Evolutionary conservation across 2,329 filamentous ascomycete genomes (phyloP).

Genomic region (Talaromyces sp.): DNA sequence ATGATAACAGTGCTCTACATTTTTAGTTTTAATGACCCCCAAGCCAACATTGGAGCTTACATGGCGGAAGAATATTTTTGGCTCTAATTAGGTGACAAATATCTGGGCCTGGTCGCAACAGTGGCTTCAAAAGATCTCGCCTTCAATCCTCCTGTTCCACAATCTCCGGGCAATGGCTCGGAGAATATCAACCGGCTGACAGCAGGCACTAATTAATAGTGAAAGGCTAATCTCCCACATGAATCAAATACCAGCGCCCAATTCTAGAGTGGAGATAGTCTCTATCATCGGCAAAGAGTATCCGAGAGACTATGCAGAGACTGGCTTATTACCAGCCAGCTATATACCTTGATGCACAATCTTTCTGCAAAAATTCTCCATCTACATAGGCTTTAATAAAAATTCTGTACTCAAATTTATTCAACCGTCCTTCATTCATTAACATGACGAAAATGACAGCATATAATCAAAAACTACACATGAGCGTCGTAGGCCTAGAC

Average conservation of each 20-base stretch:
- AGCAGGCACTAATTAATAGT: neutral
- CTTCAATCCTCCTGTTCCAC: neutral
- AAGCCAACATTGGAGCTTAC: too few relatives aligned
- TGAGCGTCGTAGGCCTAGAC: neutral
- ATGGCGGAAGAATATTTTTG: neutral
- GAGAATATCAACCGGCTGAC: neutral
- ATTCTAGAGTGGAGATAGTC: neutral
- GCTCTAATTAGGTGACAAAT: neutral
- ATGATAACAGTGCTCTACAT: too few relatives aligned
- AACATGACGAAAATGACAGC: neutral
- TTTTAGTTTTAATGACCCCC: too few relatives aligned
- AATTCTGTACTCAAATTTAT: neutral
- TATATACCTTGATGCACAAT: neutral
- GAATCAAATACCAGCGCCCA: neutral
- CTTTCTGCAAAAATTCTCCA: too few relatives aligned
- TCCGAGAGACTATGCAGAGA: neutral
- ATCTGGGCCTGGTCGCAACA: neutral
- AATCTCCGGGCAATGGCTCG: neutral
- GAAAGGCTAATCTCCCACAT: neutral
- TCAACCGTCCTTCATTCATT: too few relatives aligned
- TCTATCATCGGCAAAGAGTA: neutral
- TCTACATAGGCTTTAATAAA: too few relatives aligned
- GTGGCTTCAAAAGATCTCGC: neutral
- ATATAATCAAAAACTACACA: neutral
- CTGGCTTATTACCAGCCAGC: neutral